These are phyloP conservation scores for Plantago ovata DNA, from an alignment of 257 asterid species.

Conservation along the genomic window DNA sequence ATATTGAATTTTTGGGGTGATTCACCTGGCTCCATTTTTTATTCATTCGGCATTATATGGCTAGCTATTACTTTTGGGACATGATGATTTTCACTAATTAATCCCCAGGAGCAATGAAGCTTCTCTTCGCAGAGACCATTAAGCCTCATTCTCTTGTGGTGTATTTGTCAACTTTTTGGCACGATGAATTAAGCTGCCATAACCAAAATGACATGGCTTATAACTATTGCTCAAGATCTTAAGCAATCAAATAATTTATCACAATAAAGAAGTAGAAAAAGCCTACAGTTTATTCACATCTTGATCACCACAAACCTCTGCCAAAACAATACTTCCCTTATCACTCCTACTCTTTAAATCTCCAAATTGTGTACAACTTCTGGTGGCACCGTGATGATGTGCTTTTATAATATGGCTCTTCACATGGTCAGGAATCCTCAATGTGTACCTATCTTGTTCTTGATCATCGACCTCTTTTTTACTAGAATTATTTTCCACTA, in stretches of 20 bases:
- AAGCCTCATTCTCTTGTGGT: too few relatives aligned
- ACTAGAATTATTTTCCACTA: conserved; percentile 9
- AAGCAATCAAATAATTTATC: neutral
- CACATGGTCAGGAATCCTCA: conserved; percentile 67
- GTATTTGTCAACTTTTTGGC: too few relatives aligned
- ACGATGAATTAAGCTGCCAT: too few relatives aligned
- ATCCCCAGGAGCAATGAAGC: too few relatives aligned
- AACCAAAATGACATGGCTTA: too few relatives aligned
- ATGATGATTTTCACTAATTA: too few relatives aligned
- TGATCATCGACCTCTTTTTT: conserved; percentile 9
- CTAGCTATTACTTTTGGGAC: too few relatives aligned
- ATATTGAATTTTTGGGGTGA: too few relatives aligned
- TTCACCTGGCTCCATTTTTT: too few relatives aligned
- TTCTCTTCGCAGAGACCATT: too few relatives aligned
- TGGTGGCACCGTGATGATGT: conserved; percentile 47
- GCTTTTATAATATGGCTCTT: conserved; percentile 45
- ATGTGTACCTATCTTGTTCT: conserved; percentile 56
- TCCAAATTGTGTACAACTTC: conserved; percentile 59
- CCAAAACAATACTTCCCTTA: conserved; percentile 25
- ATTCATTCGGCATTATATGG: too few relatives aligned
- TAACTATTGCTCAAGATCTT: too few relatives aligned
- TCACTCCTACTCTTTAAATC: conserved; percentile 29
- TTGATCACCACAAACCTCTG: conserved; percentile 29
- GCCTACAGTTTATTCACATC: conserved; percentile 26
- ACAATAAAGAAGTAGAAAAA: neutral